phyloP scores from a whole-genome alignment of 129 eudicot species.

The Oenanthe sinensis region DNA sequence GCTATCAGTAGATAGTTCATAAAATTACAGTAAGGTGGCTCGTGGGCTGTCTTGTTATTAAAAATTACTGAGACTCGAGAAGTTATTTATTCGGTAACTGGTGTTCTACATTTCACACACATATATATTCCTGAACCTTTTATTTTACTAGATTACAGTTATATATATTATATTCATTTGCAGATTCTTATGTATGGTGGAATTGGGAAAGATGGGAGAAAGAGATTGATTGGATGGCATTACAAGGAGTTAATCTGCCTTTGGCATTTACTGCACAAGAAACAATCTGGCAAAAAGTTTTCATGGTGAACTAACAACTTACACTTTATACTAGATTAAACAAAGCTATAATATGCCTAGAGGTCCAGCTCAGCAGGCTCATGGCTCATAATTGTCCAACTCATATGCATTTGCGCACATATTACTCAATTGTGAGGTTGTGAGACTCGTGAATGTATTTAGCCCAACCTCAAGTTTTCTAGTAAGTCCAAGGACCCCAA shows the following conservation, averaged over 20 bases:
- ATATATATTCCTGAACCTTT: not conserved
- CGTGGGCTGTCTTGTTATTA: not conserved
- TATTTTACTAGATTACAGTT: constrained; percentile 4
- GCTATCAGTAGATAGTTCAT: not conserved
- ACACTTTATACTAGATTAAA: not conserved
- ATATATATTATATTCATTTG: constrained; percentile 4
- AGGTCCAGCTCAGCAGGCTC: not conserved
- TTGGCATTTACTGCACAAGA: constrained; percentile 95
- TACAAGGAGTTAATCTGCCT: constrained; percentile 93
- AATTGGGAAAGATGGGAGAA: constrained; percentile 98
- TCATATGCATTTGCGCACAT: not conserved
- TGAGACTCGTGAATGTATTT: not conserved
- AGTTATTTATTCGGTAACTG: not conserved
- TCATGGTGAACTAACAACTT: constrained; percentile 37
- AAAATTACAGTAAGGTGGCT: not conserved
- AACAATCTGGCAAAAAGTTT: constrained; percentile 97
- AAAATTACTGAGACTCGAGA: not conserved
- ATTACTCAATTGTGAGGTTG: not conserved
- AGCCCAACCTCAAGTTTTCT: not conserved
- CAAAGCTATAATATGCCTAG: not conserved
- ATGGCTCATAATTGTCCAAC: not conserved
- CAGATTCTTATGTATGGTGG: constrained; percentile 99
- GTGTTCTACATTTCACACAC: not conserved
- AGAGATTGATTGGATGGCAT: constrained; percentile 99
- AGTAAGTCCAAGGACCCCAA: not conserved